These are phyloP conservation scores for Trichosporon ovoides DNA, from an alignment of 1,284 basidiomycete species.

Conservation along the genomic window DNA sequence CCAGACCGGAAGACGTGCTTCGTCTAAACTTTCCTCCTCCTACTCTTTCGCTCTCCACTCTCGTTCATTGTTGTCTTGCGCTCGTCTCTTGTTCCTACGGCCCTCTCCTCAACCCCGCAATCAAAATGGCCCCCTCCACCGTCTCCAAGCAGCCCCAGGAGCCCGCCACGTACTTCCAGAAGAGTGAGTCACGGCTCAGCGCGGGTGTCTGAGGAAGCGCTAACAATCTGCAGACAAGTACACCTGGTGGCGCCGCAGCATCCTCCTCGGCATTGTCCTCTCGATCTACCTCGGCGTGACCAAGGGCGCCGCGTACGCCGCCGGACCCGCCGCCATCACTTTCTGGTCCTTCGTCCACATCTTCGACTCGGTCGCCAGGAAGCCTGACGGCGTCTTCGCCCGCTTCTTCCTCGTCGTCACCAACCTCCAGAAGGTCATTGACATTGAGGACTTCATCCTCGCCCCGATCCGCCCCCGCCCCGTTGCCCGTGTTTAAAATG, in stretches of 20 bases:
- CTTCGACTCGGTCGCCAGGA: not conserved
- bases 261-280: not conserved
- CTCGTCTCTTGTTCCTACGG: not conserved
- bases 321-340: not conserved
- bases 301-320: not conserved
- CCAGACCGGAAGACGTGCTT: not conserved
- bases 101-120: too few species aligned
- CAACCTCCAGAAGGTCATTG: not conserved
- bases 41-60: not conserved
- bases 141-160: too few species aligned
- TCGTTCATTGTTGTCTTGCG: not conserved
- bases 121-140: too few species aligned
- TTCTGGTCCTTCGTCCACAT: not conserved
- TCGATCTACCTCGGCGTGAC: not conserved
- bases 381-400: not conserved
- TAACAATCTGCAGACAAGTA: not conserved
- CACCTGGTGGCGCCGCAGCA: constrained; percentile 1
- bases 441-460: not conserved
- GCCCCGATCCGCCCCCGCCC: not conserved
- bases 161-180: too few species aligned
- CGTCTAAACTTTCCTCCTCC: not conserved
- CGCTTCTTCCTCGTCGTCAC: constrained; percentile 2
- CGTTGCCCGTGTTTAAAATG: not conserved
- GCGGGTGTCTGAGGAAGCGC: not conserved
- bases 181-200: not conserved